Percentiles rank a stretch among this genome's conserved stretches.
phyloP scores from a whole-genome alignment of 169 alveolate species.

The Plasmodium coatneyi region DNA sequence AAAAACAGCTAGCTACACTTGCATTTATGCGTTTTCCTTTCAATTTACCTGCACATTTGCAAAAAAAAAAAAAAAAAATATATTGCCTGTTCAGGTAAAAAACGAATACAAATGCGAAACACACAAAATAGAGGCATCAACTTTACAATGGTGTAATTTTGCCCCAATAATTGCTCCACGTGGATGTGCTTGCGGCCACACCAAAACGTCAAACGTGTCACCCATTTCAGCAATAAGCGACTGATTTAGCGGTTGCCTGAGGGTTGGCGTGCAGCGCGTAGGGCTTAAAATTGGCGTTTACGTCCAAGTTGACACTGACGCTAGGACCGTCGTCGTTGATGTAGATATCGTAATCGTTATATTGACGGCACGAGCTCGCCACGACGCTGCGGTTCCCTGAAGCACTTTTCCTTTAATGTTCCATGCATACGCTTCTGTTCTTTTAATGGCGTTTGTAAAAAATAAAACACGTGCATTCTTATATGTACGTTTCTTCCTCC shows the following conservation, averaged over 20 bases:
- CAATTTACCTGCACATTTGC: slow-evolving; percentile 23
- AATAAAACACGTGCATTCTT: not conserved
- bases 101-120: not conserved
- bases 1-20: slow-evolving; percentile 32
- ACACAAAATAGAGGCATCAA: not conserved
- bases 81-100: slow-evolving; percentile 38
- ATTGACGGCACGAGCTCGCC: not conserved
- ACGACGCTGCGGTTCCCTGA: not conserved
- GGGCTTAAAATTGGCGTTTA: not conserved
- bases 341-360: not conserved
- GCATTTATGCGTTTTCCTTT: not conserved
- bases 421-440: not conserved
- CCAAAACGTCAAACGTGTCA: not conserved
- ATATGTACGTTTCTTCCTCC: not conserved
- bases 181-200: not conserved
- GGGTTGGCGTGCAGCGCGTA: not conserved
- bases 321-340: not conserved
- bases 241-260: not conserved
- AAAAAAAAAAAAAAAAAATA: not conserved
- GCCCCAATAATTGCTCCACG: not conserved
- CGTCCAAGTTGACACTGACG: not conserved
- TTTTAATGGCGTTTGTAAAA: not conserved
- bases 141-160: not conserved
- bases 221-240: slow-evolving; percentile 1
- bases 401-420: not conserved